phyloP scores from a whole-genome alignment of 2,329 filamentous ascomycete species.

The Fusarium transvaalense region DNA sequence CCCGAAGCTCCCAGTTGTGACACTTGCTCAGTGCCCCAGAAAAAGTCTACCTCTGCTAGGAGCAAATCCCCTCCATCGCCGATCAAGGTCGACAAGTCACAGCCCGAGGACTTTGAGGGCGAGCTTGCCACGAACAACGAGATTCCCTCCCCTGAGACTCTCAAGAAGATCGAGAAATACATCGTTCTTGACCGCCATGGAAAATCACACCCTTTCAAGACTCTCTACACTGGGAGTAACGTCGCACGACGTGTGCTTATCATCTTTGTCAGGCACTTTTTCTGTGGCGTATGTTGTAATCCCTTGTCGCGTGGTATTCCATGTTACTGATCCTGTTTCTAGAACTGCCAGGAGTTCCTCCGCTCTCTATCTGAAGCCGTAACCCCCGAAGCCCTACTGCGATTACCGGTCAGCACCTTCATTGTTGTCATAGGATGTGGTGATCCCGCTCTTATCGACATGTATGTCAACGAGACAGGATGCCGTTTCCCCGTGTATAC shows the following conservation, averaged over 20 bases:
- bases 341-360: conserved; percentile 84
- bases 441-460: conserved; percentile 73
- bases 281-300: conserved; percentile 74
- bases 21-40: conserved; percentile 33
- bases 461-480: conserved; percentile 72
- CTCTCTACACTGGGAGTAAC: conserved; percentile 69
- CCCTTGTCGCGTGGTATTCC: neutral
- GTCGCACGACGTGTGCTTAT: conserved; percentile 71
- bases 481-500: conserved; percentile 82
- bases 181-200: conserved; percentile 72
- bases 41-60: conserved; percentile 37
- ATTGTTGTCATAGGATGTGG: conserved; percentile 81
- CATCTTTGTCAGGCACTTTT: conserved; percentile 84
- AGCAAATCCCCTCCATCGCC: conserved; percentile 43
- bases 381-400: conserved; percentile 62
- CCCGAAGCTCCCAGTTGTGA: conserved; percentile 19
- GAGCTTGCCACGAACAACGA: conserved; percentile 68
- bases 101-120: conserved; percentile 67
- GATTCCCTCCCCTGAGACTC: conserved; percentile 62
- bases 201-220: conserved; percentile 71
- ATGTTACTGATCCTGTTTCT: conserved; percentile 35
- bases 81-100: conserved; percentile 55
- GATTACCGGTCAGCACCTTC: conserved; percentile 68
- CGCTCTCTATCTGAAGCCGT: conserved; percentile 71
- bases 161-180: conserved; percentile 66